These are phyloP conservation scores for Farysia itapuensis DNA, from an alignment of 1,284 basidiomycete species.

Conservation along the genomic window DNA sequence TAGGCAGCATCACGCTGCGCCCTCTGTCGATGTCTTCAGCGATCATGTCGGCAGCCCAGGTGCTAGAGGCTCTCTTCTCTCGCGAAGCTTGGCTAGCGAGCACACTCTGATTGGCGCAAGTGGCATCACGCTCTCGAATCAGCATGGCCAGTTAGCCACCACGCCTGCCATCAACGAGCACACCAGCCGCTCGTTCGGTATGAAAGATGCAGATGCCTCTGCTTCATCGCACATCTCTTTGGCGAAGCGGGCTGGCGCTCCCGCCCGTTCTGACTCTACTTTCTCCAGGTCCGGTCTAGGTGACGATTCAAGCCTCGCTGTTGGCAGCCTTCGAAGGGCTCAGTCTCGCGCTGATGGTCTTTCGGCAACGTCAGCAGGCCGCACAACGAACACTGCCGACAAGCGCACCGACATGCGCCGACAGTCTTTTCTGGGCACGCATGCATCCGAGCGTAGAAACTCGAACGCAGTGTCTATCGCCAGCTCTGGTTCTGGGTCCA, in stretches of 20 bases:
- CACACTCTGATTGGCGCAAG: slow-evolving; percentile 41
- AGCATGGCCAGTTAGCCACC: neutral
- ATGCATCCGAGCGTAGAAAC: slow-evolving; percentile 14
- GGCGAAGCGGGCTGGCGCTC: neutral
- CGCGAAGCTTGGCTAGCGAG: slow-evolving; percentile 41
- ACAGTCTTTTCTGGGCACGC: slow-evolving; percentile 25
- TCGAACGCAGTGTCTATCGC: slow-evolving; percentile 30
- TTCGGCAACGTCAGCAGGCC: slow-evolving; percentile 3
- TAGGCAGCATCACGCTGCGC: slow-evolving; percentile 34
- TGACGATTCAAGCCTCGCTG: slow-evolving; percentile 26
- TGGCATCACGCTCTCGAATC: slow-evolving; percentile 33
- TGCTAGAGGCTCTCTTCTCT: slow-evolving; percentile 17
- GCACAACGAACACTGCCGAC: slow-evolving; percentile 9
- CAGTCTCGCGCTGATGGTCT: slow-evolving; percentile 27
- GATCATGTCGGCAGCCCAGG: slow-evolving; percentile 36
- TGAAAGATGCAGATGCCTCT: too few species aligned
- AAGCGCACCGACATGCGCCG: slow-evolving; percentile 11
- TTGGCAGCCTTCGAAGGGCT: slow-evolving; percentile 38
- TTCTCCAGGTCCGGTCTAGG: slow-evolving; percentile 1
- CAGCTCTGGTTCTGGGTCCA: slow-evolving; percentile 23
- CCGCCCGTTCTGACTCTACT: neutral
- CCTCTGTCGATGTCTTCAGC: slow-evolving; percentile 38
- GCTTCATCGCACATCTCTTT: too few species aligned
- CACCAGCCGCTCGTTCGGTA: neutral
- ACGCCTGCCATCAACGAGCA: neutral